Base-by-base conservation (phyloP, 768 basidiomycete genomes). In the Cubamyces sp. region DNA sequence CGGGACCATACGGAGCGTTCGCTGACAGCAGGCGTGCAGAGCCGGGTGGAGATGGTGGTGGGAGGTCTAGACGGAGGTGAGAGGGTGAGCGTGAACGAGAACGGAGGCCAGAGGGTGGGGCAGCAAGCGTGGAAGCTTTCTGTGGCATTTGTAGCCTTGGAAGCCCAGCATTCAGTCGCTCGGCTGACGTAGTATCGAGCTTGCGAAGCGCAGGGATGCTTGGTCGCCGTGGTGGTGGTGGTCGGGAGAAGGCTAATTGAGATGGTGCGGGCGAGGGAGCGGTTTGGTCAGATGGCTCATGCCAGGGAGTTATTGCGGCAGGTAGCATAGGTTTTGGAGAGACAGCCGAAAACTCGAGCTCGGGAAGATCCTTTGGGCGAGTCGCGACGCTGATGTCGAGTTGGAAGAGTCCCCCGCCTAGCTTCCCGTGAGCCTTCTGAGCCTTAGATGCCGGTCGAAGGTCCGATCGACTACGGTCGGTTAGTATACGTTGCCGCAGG, bases 191-290 rank as follows among this genome's bases (percentile, higher is more conserved):
- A 21, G 90, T 90, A 67, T 87, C 82, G 26, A 90, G 71, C n/a
- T 77, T 77, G 21, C 86, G 80, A 30, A 91, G 79, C 59, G 84
- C 83, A 3, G 88, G 86, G 3, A 78, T 82, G 61, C 87, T 90
- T 14, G 88, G 87, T 47, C 85, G 81, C 23, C 84, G 77, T 34
- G 79, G 79, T 3, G 82, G 84, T 14, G 82, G 79, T 7, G 81
- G 79, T 3, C 82, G 71, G 28, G 69, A 73, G 77, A 89, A 88
- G 8, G 75, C 72, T 43, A 85, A 74, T 34, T 85, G 83, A 3
- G 87, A 88, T 1, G 90, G 88, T 0, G 88, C 86, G 3, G 88
- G 86, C 0, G 89, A 90, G 7, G 85, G 84, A 18, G 83, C 76
- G 1, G 79, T 39, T 26, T 61, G 68, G 28, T 69, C 69, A 64